Conservation (phyloP, 257 asterid species). For the Ilex aquifolium region DNA sequence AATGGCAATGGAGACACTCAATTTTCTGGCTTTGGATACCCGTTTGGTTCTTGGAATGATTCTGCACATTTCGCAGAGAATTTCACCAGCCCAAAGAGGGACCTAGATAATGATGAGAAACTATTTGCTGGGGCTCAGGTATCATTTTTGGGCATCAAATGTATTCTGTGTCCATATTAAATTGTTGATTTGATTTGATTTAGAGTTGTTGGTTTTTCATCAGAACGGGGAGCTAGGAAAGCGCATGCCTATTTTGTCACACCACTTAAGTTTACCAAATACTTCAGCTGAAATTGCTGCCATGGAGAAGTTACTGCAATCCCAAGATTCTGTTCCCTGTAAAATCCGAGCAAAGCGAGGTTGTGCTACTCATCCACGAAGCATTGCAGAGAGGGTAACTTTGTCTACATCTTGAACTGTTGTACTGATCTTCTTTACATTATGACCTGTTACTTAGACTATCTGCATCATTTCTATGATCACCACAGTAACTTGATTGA, state of each 20-base stretch:
- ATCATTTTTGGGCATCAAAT: neutral
- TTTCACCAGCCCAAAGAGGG: constrained; percentile 50
- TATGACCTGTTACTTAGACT: too few species aligned
- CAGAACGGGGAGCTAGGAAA: constrained; percentile 44
- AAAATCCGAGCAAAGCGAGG: constrained; percentile 91
- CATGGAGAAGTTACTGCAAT: constrained; percentile 59
- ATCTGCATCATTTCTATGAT: too few species aligned
- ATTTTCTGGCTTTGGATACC: constrained; percentile 35
- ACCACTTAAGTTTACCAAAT: constrained; percentile 61
- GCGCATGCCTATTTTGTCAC: constrained; percentile 47
- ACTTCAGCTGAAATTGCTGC: constrained; percentile 43
- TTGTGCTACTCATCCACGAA: constrained; percentile 91
- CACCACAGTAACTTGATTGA: too few species aligned
- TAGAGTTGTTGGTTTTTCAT: neutral
- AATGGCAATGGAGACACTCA: constrained; percentile 23
- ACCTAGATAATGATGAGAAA: constrained; percentile 38
- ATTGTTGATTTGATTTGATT: neutral
- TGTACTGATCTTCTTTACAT: too few species aligned
- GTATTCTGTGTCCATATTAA: neutral
- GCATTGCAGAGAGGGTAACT: constrained; percentile 91
- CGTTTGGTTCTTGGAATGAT: constrained; percentile 49
- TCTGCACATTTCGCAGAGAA: constrained; percentile 42
- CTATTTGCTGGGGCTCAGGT: constrained; percentile 36
- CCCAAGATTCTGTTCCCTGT: constrained; percentile 67
- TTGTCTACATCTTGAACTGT: neutral